phyloP scores from a whole-genome alignment of 176 grass and related monocot species.

The Poa pratensis region DNA sequence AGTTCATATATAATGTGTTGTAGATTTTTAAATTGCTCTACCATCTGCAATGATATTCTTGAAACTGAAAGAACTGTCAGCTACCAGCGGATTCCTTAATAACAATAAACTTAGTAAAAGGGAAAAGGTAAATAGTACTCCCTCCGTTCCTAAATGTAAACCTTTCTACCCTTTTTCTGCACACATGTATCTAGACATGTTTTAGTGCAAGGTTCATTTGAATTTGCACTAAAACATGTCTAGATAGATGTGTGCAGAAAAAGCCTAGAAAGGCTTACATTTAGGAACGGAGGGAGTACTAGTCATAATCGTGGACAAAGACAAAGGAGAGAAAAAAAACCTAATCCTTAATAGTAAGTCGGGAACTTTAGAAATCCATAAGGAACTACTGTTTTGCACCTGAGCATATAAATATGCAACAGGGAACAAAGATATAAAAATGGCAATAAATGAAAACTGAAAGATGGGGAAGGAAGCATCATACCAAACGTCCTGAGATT shows the following conservation, averaged over 20 bases:
- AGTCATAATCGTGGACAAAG: neutral
- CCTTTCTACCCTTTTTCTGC: no score
- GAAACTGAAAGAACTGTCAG: neutral
- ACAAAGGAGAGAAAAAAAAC: slow-evolving; percentile 2
- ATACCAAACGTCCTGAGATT: slow-evolving; percentile 68
- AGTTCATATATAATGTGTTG: slow-evolving; percentile 8
- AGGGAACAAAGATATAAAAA: slow-evolving; percentile 21
- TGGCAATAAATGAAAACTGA: slow-evolving; percentile 5
- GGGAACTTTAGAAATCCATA: neutral
- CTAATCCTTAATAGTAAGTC: neutral
- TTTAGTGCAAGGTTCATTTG: no score
- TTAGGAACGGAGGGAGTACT: no score
- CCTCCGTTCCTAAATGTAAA: no score
- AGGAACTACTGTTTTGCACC: neutral
- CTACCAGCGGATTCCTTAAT: slow-evolving; percentile 9
- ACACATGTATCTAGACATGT: no score
- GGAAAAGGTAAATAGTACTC: neutral
- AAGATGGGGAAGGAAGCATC: neutral
- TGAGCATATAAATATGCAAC: slow-evolving; percentile 4
- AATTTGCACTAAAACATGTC: no score
- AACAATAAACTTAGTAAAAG: neutral
- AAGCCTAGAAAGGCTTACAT: no score
- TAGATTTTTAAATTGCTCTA: slow-evolving; percentile 3
- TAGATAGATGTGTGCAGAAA: no score
- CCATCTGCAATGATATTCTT: slow-evolving; percentile 18